phyloP scores from a whole-genome alignment of 306 rosid species.

The Begonia masoniana region DNA sequence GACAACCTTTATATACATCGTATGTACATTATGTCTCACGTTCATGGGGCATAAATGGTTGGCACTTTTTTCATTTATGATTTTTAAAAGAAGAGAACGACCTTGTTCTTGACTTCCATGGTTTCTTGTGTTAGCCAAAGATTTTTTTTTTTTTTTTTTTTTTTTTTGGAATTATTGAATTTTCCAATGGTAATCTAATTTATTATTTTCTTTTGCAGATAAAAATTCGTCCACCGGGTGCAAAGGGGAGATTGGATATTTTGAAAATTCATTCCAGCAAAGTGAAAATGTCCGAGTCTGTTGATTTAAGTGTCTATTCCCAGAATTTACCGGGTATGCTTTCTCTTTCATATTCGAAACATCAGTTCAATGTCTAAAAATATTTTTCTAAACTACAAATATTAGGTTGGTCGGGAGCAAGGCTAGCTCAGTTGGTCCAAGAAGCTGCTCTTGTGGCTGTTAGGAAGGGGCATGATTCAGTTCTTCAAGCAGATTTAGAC shows the following conservation, averaged over 20 bases:
- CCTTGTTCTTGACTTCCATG: too few relatives aligned
- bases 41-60: too few relatives aligned
- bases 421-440: slow-evolving; percentile 85
- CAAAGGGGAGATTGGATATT: slow-evolving; percentile 81
- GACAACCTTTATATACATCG: too few relatives aligned
- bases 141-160: not conserved
- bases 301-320: slow-evolving; percentile 78
- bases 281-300: slow-evolving; percentile 85
- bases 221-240: slow-evolving; percentile 71
- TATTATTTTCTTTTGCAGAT: slow-evolving; percentile 41
- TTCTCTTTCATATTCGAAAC: slow-evolving; percentile 4
- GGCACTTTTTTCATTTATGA: too few relatives aligned
- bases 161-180: slow-evolving; percentile 2
- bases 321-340: slow-evolving; percentile 78
- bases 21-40: too few relatives aligned
- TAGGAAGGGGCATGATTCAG: slow-evolving; percentile 67
- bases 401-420: slow-evolving; percentile 95
- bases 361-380: slow-evolving; percentile 16
- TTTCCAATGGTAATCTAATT: not conserved
- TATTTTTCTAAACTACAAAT: slow-evolving; percentile 5
- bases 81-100: too few relatives aligned
- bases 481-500: slow-evolving; percentile 85
- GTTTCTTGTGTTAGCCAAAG: not conserved
- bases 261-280: slow-evolving; percentile 85
- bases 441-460: slow-evolving; percentile 99